phyloP scores from a whole-genome alignment of 805 yeast genomes.

The Ogataea neopini region DNA sequence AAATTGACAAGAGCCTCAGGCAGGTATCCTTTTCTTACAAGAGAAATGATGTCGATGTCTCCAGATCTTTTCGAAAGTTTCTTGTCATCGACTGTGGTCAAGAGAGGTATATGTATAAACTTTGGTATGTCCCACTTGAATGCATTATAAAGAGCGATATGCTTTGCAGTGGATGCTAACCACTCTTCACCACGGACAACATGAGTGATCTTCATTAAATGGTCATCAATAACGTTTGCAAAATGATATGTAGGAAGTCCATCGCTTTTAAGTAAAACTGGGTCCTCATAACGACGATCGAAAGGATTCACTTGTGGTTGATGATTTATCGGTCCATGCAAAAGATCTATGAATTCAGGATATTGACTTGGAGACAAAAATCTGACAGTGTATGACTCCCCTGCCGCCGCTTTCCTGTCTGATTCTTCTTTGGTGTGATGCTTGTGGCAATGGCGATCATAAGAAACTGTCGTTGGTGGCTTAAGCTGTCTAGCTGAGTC shows the following conservation, averaged over 20 bases:
- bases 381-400: conserved; percentile 58
- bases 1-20: conserved; percentile 90
- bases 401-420: conserved; percentile 34
- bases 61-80: conserved; percentile 87
- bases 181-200: conserved; percentile 98
- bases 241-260: conserved; percentile 95
- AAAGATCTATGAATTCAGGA: conserved; percentile 65
- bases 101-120: conserved; percentile 85
- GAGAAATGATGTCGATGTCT: conserved; percentile 67
- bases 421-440: conserved; percentile 43
- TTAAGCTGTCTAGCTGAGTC: conserved; percentile 70
- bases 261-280: conserved; percentile 87
- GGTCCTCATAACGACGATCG: conserved; percentile 86
- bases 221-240: conserved; percentile 95
- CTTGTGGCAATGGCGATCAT: conserved; percentile 78
- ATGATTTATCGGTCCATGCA: conserved; percentile 74
- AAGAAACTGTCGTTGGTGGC: conserved; percentile 91
- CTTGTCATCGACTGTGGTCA: conserved; percentile 70
- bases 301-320: conserved; percentile 75
- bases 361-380: conserved; percentile 74
- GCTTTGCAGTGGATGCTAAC: conserved; percentile 95
- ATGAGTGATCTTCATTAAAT: conserved; percentile 87
- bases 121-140: conserved; percentile 83
- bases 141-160: conserved; percentile 80
- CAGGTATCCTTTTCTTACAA: conserved; percentile 61